A percentile compares a stretch with the other conserved stretches of the same genome.
phyloP scores from a whole-genome alignment of 148 eudicot species.

The Camellia sinensis region DNA sequence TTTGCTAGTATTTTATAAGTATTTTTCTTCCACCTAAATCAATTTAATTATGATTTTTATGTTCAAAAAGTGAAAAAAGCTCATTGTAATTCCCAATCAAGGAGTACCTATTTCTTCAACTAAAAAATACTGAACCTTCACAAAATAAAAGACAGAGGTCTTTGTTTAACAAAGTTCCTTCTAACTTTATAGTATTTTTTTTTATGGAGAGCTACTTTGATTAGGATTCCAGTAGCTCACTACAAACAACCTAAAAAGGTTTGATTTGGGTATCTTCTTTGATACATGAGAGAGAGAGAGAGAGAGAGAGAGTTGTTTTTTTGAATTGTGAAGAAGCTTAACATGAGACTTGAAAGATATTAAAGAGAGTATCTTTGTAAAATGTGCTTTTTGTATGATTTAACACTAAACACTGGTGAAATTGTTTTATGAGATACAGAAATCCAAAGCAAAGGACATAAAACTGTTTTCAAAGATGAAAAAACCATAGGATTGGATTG shows the following conservation, averaged over 20 bases:
- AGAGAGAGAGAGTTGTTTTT: background rate
- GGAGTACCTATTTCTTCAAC: background rate
- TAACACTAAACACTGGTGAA: background rate
- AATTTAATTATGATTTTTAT: no score
- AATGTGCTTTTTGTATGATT: background rate
- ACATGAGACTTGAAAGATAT: background rate
- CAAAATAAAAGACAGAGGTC: background rate
- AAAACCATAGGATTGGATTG: background rate
- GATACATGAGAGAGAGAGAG: background rate
- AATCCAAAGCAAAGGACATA: background rate
- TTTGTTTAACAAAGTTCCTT: background rate
- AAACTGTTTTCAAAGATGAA: background rate
- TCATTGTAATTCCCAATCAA: background rate
- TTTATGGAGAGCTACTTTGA: background rate
- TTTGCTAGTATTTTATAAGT: no score
- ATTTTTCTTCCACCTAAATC: no score
- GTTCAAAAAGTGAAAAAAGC: background rate
- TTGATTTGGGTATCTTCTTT: background rate
- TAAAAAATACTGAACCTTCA: background rate
- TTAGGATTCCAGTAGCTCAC: background rate
- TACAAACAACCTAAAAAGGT: background rate
- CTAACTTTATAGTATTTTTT: no score
- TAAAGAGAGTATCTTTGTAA: background rate
- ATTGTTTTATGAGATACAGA: background rate
- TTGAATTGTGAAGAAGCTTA: background rate